Conservation (phyloP, 768 basidiomycete genomes). For the Mycena filopes region DNA sequence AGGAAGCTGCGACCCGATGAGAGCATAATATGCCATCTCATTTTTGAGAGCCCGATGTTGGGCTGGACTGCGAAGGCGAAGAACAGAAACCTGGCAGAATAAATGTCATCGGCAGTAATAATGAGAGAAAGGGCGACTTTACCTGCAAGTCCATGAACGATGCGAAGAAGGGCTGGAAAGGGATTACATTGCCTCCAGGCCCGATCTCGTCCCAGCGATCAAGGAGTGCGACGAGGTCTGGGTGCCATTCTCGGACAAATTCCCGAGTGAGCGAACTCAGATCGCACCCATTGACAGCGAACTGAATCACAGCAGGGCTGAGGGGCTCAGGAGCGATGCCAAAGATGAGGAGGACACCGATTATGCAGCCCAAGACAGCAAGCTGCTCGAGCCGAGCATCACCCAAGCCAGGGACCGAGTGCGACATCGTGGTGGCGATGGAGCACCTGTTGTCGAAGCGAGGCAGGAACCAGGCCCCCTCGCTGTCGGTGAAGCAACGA, state of each 20-base stretch:
- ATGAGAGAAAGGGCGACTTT: neutral
- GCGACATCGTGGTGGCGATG: neutral
- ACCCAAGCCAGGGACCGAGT: neutral
- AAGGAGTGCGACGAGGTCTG: constrained; percentile 1
- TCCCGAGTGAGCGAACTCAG: neutral
- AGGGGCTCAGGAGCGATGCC: constrained; percentile 17
- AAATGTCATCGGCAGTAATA: too few species aligned
- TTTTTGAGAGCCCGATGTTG: too few species aligned
- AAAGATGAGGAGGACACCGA: constrained; percentile 10
- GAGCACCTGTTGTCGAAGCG: constrained; percentile 1
- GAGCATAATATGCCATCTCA: too few species aligned
- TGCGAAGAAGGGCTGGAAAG: neutral
- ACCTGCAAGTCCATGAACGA: constrained; percentile 9
- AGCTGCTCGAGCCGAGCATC: constrained; percentile 1
- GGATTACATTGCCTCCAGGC: neutral
- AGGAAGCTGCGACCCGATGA: too few species aligned
- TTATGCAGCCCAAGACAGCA: constrained; percentile 7
- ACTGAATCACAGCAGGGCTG: constrained; percentile 25
- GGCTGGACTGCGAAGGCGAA: too few species aligned
- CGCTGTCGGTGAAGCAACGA: neutral
- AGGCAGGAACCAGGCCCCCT: constrained; percentile 1
- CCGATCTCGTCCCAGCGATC: neutral
- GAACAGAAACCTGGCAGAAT: too few species aligned
- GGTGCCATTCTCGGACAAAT: constrained; percentile 25
- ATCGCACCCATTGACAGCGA: constrained; percentile 16